Evolutionary conservation across 169 alveolate species (phyloP).

Genomic region (Plasmodium adleri): DNA sequence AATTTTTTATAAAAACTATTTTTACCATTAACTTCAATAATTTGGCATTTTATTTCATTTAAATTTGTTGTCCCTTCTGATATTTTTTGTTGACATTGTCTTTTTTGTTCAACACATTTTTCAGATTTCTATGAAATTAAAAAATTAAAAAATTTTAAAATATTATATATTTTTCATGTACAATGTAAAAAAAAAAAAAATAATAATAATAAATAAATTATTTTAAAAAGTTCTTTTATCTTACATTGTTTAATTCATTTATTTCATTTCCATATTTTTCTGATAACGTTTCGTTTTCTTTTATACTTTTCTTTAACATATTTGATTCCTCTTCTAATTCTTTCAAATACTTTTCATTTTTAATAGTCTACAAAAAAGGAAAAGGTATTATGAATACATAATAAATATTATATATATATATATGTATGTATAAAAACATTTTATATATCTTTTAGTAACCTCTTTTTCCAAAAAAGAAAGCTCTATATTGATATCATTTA

Average conservation of each 20-base stretch:
- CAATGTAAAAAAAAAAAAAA: background rate
- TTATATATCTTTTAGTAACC: conserved; percentile 16
- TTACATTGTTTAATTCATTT: conserved; percentile 62
- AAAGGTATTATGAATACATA: background rate
- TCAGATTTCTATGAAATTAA: conserved; percentile 47
- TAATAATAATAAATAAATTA: background rate
- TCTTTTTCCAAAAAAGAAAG: conserved; percentile 65
- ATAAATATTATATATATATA: background rate
- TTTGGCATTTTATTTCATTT: conserved; percentile 58
- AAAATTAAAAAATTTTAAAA: background rate
- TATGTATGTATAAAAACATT: background rate
- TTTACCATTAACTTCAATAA: conserved; percentile 73
- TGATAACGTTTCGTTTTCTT: conserved; percentile 35
- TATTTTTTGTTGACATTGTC: conserved; percentile 66
- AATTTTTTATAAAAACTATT: background rate
- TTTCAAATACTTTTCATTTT: conserved; percentile 56
- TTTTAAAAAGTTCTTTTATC: background rate
- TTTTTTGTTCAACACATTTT: conserved; percentile 49
- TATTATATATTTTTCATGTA: background rate
- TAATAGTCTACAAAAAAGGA: conserved; percentile 29
- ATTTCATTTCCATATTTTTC: conserved; percentile 32
- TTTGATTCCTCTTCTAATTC: conserved; percentile 68
- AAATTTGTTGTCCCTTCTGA: conserved; percentile 69
- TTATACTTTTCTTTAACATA: conserved; percentile 14
- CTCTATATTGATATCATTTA: conserved; percentile 55